A percentile compares a stretch with the other conserved stretches of the same genome.
These are phyloP conservation scores for Phytophthora fragariae DNA, from an alignment of 352 stramenopile species.

Conservation along the genomic window DNA sequence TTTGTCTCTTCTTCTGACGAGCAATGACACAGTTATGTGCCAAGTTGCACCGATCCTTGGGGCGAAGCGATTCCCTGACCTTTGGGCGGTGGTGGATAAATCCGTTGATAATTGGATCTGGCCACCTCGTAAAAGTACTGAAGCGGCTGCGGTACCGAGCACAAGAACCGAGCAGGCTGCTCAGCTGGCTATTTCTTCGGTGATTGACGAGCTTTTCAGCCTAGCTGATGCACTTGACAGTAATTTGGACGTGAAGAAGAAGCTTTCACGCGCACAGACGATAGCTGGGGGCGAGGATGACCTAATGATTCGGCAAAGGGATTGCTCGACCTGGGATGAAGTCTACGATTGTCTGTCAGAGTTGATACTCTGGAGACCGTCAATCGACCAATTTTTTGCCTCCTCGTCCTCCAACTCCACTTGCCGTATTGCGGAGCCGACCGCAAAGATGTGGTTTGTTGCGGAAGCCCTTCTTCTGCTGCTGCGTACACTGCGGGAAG, in stretches of 20 bases:
- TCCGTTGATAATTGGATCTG: conserved; percentile 3
- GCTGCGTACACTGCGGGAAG: conserved; percentile 49
- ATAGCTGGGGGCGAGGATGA: background rate
- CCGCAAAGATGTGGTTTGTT: conserved; percentile 39
- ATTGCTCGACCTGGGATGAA: conserved; percentile 33
- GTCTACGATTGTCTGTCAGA: conserved; percentile 32
- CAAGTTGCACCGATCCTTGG: conserved; percentile 9
- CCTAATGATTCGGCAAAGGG: conserved; percentile 5
- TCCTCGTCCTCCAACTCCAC: background rate
- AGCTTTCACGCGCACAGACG: conserved; percentile 11
- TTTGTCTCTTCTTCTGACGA: conserved; percentile 20
- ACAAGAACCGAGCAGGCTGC: conserved; percentile 2
- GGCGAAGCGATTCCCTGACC: conserved; percentile 16
- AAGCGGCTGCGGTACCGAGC: background rate
- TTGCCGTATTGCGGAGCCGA: conserved; percentile 12
- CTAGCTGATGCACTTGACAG: conserved; percentile 12
- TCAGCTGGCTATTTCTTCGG: conserved; percentile 2
- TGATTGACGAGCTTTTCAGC: conserved; percentile 3
- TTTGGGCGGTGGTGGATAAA: conserved; percentile 10
- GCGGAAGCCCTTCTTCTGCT: conserved; percentile 52
- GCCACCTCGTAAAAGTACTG: background rate
- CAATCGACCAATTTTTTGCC: conserved; percentile 30
- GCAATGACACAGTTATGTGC: conserved; percentile 9
- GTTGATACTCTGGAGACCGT: conserved; percentile 29
- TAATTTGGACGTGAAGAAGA: conserved; percentile 16